Conservation (phyloP, 306 rosid genomes). For the Cercis canadensis region DNA sequence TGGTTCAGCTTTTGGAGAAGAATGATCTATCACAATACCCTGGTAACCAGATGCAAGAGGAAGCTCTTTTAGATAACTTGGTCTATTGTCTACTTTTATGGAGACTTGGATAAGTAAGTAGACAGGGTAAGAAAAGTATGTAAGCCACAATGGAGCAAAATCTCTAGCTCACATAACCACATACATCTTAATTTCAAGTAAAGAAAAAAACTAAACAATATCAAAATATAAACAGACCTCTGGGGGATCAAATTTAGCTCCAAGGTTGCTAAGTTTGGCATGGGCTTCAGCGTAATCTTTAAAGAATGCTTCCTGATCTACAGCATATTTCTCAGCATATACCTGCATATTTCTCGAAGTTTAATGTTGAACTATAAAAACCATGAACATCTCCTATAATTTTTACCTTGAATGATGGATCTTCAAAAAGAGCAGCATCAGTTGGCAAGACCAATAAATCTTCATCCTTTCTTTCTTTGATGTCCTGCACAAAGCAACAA, state of each 20-base stretch:
- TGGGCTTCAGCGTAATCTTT: constrained; percentile 98
- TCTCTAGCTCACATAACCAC: constrained; percentile 25
- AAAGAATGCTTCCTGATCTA: constrained; percentile 88
- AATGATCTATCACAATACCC: constrained; percentile 77
- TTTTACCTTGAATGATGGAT: constrained; percentile 87
- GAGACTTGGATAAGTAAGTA: not conserved
- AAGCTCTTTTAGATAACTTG: constrained; percentile 15
- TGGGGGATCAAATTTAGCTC: constrained; percentile 95
- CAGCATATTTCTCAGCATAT: constrained; percentile 91
- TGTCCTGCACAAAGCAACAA: constrained; percentile 66
- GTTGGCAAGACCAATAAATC: constrained; percentile 93
- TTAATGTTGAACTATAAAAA: constrained; percentile 12
- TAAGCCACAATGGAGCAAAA: constrained; percentile 11
- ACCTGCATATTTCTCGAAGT: constrained; percentile 53
- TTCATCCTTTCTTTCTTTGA: constrained; percentile 86
- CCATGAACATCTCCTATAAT: constrained; percentile 9
- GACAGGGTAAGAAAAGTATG: not conserved
- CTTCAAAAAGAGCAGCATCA: constrained; percentile 92
- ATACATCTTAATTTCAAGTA: constrained; percentile 12
- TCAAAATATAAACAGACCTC: constrained; percentile 64
- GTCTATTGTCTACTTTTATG: constrained; percentile 7
- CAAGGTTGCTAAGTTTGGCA: constrained; percentile 94
- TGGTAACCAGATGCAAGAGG: constrained; percentile 42
- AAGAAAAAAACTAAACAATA: not conserved
- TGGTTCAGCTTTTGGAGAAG: constrained; percentile 52